Conservation (phyloP, 164 flowering plant species). For the Brasenia schreberi region DNA sequence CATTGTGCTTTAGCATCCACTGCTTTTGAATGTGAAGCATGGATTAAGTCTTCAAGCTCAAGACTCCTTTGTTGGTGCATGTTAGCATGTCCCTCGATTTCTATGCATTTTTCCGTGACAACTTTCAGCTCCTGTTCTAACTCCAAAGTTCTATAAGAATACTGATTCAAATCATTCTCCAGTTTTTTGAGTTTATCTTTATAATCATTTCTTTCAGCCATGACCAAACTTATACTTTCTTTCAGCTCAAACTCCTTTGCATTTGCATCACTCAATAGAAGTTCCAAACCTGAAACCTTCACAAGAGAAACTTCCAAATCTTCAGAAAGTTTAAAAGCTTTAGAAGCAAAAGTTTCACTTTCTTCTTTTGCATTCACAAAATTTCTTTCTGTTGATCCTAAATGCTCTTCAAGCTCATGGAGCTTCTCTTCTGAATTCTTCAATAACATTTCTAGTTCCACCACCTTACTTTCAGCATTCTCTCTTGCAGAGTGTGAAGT, state of each 20-base stretch:
- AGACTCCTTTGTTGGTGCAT: conserved; percentile 44
- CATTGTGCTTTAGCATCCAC: conserved; percentile 48
- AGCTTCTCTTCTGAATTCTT: conserved; percentile 57
- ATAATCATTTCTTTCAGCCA: not conserved
- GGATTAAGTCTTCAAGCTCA: conserved; percentile 47
- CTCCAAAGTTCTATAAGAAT: conserved; percentile 38
- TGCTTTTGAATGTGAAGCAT: conserved; percentile 38
- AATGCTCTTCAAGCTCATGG: conserved; percentile 73
- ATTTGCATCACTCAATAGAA: conserved; percentile 33
- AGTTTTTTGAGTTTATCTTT: not conserved
- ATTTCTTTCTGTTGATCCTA: conserved; percentile 39
- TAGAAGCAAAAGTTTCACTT: conserved; percentile 23
- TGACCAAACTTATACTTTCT: conserved; percentile 20
- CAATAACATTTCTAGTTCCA: conserved; percentile 56
- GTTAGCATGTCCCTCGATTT: conserved; percentile 1
- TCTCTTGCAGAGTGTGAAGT: conserved; percentile 38
- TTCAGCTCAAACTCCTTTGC: conserved; percentile 54
- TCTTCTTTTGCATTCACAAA: conserved; percentile 42
- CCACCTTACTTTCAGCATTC: conserved; percentile 40
- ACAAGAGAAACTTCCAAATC: conserved; percentile 47
- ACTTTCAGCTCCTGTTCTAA: conserved; percentile 57
- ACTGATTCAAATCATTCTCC: not conserved
- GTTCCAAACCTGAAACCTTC: conserved; percentile 48
- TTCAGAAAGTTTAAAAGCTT: conserved; percentile 38
- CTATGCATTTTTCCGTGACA: conserved; percentile 36